Evolutionary conservation across 805 yeast genomes (phyloP), one percentile per base, ranked within the genome.

Genomic region (Grigorovia humatica): DNA sequence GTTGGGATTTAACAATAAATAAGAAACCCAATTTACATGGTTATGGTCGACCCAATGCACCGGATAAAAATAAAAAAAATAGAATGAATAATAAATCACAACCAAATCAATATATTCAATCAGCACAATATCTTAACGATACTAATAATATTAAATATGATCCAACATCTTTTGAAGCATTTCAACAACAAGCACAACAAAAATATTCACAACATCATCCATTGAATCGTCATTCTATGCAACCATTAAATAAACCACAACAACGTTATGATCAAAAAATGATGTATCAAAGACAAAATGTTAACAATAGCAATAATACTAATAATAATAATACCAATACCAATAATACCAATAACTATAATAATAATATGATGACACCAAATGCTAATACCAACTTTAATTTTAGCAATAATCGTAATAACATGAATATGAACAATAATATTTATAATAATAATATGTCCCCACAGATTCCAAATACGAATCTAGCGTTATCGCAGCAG

Each of bases 21-120:
- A 89, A 88, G 67, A 90, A 90, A 69, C 95, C 96, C 52, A 90
- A 90, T 64, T 72, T 90, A 57, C 97, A 90, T 69, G 98, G 98
- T 44, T 90, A 90, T 68, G 98, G 98, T 35, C 93, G 88, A 68
- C 96, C 96, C 56, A 85, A 83, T 59, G 96, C 96, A 52, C 83
- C 83, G 49, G 80, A 76, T 40, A 71, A 68, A 54, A 62, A 60
- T 47, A 61, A 60, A 55, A 59, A 62, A 53, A 52, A 55, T 38
- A 53, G 57, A 47, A 55, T 52, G 41, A 49, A 41, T 23, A 47
- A 50, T 42, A 56, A 52, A 29, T 23, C 44, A 30, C 52, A 47
- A n/a, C 57, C 55, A 47, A 47, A 51, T 30, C 54, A 59, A 49
- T 56, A 54, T 47, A 38, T 19, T 35, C 48, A 48, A 29, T 50